Conservation (phyloP, 306 rosid genomes). For the Gleditsia sinensis region DNA sequence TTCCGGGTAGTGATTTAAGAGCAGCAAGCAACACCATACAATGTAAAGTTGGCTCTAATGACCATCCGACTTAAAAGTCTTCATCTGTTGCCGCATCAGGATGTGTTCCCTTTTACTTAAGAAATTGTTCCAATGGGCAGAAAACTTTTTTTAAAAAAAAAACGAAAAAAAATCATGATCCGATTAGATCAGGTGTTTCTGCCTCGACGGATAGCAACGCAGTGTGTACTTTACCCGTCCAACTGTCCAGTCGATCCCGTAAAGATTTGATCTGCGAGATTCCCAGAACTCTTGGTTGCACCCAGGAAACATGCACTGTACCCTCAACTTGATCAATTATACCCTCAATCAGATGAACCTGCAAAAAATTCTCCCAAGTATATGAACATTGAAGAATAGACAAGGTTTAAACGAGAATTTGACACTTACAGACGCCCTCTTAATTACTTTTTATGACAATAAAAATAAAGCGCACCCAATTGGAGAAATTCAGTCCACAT, state of each 20-base stretch:
- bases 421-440: neutral
- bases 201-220: constrained; percentile 86
- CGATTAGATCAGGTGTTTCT: constrained; percentile 94
- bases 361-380: constrained; percentile 23
- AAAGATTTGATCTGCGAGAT: constrained; percentile 78
- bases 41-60: constrained; percentile 45
- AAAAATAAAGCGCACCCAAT: neutral
- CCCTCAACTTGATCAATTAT: constrained; percentile 95
- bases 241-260: constrained; percentile 71
- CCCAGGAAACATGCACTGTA: constrained; percentile 96
- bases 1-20: constrained; percentile 51
- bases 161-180: constrained; percentile 53
- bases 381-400: neutral
- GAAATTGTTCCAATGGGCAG: constrained; percentile 58
- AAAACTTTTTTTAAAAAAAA: constrained; percentile 16
- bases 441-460: neutral
- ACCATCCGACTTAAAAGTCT: constrained; percentile 39
- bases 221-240: constrained; percentile 75
- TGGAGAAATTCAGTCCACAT: neutral
- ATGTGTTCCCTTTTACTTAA: constrained; percentile 34
- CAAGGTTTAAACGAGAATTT: neutral
- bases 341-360: constrained; percentile 98
- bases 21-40: constrained; percentile 48
- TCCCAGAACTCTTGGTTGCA: constrained; percentile 95
- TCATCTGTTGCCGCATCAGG: constrained; percentile 40